Percentiles rank a stretch among this genome's conserved stretches.
phyloP scores from a whole-genome alignment of 2,329 filamentous ascomycete genomes.

The Lachnellula occidentalis region DNA sequence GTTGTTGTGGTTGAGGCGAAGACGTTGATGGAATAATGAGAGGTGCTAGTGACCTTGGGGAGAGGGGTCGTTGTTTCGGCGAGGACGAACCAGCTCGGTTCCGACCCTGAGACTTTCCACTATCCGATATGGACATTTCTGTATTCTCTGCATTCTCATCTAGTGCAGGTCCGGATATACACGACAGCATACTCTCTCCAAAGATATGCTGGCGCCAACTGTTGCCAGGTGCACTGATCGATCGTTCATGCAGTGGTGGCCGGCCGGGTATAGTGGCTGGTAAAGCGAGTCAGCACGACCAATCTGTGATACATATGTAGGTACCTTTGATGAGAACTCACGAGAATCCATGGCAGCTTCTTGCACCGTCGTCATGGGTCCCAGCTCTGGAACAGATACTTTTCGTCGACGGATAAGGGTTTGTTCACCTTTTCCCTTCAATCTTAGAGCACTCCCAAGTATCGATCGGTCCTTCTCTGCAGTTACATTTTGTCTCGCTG shows the following conservation, averaged over 20 bases:
- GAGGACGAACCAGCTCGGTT: conserved; percentile 15
- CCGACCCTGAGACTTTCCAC: conserved; percentile 5
- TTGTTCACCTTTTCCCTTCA: conserved; percentile 54
- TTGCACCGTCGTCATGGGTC: conserved; percentile 64
- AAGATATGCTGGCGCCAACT: conserved; percentile 43
- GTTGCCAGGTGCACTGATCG: conserved; percentile 53
- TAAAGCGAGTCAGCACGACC: conserved; percentile 1
- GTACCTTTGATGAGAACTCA: conserved; percentile 36
- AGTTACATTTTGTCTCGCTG: conserved; percentile 33
- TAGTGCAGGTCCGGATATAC: conserved; percentile 29
- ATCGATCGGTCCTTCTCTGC: conserved; percentile 33
- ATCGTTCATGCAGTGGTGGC: conserved; percentile 59
- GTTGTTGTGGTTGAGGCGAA: conserved; percentile 10
- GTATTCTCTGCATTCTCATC: conserved; percentile 34
- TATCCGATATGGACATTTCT: conserved; percentile 23
- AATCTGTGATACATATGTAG: not conserved
- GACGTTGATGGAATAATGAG: conserved; percentile 46
- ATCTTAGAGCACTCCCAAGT: conserved; percentile 39
- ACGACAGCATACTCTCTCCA: conserved; percentile 30
- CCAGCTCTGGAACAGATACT: conserved; percentile 58
- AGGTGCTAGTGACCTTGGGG: conserved; percentile 50
- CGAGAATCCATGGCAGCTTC: conserved; percentile 65
- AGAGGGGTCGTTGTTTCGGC: conserved; percentile 38
- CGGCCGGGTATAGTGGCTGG: conserved; percentile 63
- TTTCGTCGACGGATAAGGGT: conserved; percentile 55